These are phyloP conservation scores for Xylaria sp. DNA, from an alignment of 2,329 filamentous ascomycete genomes.

Conservation along the genomic window DNA sequence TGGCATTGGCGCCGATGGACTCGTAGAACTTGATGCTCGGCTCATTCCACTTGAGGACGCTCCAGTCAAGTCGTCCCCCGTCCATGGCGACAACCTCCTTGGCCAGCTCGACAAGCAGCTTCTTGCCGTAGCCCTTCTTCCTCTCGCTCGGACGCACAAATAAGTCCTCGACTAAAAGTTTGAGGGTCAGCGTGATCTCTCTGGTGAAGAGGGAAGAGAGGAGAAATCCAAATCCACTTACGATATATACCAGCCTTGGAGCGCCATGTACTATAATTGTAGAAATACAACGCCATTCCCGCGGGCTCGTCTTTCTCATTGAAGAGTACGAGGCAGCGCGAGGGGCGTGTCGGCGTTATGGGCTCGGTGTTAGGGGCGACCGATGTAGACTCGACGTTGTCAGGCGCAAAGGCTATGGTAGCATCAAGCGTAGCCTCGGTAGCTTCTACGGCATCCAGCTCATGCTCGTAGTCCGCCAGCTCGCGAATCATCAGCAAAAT, in stretches of 20 bases:
- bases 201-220: not conserved
- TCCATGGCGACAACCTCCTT: constrained; percentile 77
- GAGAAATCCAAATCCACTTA: constrained; percentile 3
- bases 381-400: constrained; percentile 55
- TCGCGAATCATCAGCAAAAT: constrained; percentile 86
- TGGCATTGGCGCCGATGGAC: constrained; percentile 71
- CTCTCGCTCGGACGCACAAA: constrained; percentile 78
- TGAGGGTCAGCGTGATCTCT: constrained; percentile 2
- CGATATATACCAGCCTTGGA: constrained; percentile 85
- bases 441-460: constrained; percentile 77
- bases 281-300: constrained; percentile 91
- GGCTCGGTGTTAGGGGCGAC: constrained; percentile 59
- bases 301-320: constrained; percentile 61
- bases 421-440: constrained; percentile 76
- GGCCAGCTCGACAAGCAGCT: constrained; percentile 79
- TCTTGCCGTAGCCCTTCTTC: constrained; percentile 81
- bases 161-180: constrained; percentile 77
- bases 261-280: constrained; percentile 95
- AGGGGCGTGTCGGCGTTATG: constrained; percentile 68
- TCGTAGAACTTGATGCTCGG: constrained; percentile 89
- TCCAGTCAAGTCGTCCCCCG: constrained; percentile 87
- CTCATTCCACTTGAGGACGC: constrained; percentile 91
- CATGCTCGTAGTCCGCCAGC: constrained; percentile 88
- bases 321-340: constrained; percentile 78
- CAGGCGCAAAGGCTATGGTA: constrained; percentile 81